Evolutionary conservation across 371 early-diverging fungal genomes (phyloP).

Genomic region (Mortierella sp.): DNA sequence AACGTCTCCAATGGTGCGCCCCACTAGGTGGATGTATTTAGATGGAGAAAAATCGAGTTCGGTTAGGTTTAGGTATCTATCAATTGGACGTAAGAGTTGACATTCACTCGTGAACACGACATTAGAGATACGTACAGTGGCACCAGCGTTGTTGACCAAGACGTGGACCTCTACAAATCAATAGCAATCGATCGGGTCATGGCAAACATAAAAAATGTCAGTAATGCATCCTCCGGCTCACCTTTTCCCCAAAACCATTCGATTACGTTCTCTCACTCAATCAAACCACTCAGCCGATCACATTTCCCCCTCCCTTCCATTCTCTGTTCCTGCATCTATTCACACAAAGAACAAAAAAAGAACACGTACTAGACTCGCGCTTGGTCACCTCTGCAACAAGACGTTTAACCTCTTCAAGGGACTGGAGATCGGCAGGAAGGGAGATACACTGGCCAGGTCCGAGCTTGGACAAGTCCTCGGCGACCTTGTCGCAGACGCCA

Average conservation of each 20-base stretch:
- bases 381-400: slow-evolving; percentile 73
- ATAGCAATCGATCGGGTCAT: background rate
- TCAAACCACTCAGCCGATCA: background rate
- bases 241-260: background rate
- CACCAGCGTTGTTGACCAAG: slow-evolving; percentile 90
- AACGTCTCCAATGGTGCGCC: slow-evolving; percentile 73
- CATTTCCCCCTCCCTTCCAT: background rate
- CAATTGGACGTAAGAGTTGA: background rate
- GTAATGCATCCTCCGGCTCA: background rate
- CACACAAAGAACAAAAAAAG: background rate
- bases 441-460: slow-evolving; percentile 84
- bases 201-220: background rate
- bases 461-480: slow-evolving; percentile 67
- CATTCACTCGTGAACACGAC: background rate
- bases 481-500: slow-evolving; percentile 74
- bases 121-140: slow-evolving; percentile 63
- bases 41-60: background rate
- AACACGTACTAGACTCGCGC: slow-evolving; percentile 69
- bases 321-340: background rate
- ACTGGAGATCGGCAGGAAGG: slow-evolving; percentile 85
- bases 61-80: background rate
- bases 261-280: background rate
- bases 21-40: slow-evolving; percentile 62
- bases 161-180: slow-evolving; percentile 77
- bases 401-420: slow-evolving; percentile 68